Conservation (phyloP, 176 grass and related monocot genomes). For the Stipa capillata region DNA sequence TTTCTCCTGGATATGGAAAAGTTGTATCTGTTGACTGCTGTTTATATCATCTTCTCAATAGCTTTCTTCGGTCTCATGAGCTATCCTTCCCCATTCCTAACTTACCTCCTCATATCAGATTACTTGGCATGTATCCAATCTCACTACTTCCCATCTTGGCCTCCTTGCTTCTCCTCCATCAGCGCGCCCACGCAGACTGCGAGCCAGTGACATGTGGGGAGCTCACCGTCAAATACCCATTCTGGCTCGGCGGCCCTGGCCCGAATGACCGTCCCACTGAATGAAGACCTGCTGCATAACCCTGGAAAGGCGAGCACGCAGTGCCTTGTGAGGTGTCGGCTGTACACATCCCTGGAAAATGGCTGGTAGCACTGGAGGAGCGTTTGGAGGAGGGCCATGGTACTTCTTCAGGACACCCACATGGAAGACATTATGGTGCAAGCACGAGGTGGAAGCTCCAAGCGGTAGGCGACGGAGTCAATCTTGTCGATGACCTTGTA, state of each 20-base stretch:
- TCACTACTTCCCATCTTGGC: background rate
- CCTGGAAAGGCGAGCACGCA: no score
- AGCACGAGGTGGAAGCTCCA: no score
- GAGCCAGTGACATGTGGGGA: slow-evolving; percentile 21
- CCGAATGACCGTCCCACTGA: no score
- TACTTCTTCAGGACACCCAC: no score
- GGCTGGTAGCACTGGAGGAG: no score
- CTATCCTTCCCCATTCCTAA: background rate
- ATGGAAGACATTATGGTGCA: no score
- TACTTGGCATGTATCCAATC: background rate
- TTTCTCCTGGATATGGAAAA: background rate
- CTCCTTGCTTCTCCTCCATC: background rate
- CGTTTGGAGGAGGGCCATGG: no score
- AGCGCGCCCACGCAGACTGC: background rate
- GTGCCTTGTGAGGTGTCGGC: no score
- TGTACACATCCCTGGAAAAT: no score
- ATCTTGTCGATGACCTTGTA: no score
- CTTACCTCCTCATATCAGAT: background rate
- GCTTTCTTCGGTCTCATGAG: background rate
- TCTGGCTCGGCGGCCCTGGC: slow-evolving; percentile 36
- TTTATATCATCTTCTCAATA: background rate
- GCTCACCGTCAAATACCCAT: slow-evolving; percentile 34
- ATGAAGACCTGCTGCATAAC: no score
- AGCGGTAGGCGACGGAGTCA: no score
- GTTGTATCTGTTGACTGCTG: accelerated